phyloP scores from a whole-genome alignment of 2,329 filamentous ascomycete genomes.

The Arthrobotrys sinensis region DNA sequence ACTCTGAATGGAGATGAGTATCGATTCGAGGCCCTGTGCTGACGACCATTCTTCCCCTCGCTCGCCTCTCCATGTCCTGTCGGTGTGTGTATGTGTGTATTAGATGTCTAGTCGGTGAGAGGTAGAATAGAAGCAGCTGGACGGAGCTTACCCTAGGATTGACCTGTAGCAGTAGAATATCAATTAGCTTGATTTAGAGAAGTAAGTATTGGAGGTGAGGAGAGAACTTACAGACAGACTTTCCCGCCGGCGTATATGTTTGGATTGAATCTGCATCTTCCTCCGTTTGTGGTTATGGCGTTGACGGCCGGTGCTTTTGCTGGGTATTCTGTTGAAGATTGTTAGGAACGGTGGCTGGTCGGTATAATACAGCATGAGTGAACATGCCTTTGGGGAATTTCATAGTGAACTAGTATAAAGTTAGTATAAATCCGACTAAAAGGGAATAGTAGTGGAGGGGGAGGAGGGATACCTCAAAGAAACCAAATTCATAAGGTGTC shows the following conservation, averaged over 20 bases:
- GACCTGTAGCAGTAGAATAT: constrained; percentile 75
- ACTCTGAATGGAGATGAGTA: constrained; percentile 95
- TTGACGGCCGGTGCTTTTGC: constrained; percentile 75
- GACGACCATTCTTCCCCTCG: constrained; percentile 95
- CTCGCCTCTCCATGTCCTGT: constrained; percentile 91
- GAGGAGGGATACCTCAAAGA: constrained; percentile 81
- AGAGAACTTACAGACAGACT: constrained; percentile 82
- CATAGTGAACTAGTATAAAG: constrained; percentile 76
- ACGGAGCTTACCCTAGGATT: constrained; percentile 79
- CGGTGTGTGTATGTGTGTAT: not conserved
- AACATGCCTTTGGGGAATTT: constrained; percentile 80
- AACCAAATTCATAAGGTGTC: constrained; percentile 96
- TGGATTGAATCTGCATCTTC: constrained; percentile 91
- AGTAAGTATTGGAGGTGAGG: not conserved
- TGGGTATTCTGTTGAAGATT: constrained; percentile 80
- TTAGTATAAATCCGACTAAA: constrained; percentile 43
- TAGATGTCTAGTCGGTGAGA: not conserved
- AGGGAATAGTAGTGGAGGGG: constrained; percentile 61
- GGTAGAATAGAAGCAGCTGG: not conserved
- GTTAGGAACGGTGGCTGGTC: constrained; percentile 13
- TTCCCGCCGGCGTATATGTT: constrained; percentile 95
- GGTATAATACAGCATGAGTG: no score
- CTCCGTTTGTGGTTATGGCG: constrained; percentile 88
- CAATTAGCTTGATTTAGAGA: constrained; percentile 43
- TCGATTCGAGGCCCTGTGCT: constrained; percentile 93